A percentile compares a stretch with the other conserved stretches of the same genome.
These are phyloP conservation scores for Verbascum thapsus DNA, from an alignment of 257 asterid genomes.

Conservation along the genomic window DNA sequence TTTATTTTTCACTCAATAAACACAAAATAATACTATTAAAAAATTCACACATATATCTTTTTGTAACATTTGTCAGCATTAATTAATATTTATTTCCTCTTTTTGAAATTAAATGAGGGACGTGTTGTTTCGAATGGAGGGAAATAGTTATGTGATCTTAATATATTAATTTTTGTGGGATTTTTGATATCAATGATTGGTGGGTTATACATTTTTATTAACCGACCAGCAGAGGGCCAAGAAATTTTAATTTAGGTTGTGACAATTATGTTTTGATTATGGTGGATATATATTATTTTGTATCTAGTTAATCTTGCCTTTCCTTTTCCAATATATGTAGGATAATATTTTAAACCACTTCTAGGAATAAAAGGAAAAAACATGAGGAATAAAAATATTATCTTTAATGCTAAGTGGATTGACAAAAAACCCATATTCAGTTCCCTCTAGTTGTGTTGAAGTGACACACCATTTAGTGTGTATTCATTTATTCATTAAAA, in stretches of 20 bases:
- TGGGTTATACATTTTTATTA: conserved; percentile 40
- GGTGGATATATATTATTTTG: conserved; percentile 27
- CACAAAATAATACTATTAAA: conserved; percentile 2
- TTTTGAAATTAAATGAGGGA: conserved; percentile 26
- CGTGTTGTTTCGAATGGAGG: conserved; percentile 23
- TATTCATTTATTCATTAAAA: too few species aligned
- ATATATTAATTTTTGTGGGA: neutral
- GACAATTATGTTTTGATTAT: neutral
- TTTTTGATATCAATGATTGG: conserved; percentile 30
- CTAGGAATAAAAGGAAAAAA: conserved; percentile 15
- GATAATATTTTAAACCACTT: conserved; percentile 49
- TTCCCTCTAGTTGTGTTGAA: too few species aligned
- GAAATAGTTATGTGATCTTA: conserved; percentile 17
- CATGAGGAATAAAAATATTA: conserved; percentile 49
- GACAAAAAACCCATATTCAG: conserved; percentile 44
- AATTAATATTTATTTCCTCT: neutral
- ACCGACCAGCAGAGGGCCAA: conserved; percentile 51
- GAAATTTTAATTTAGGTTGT: too few species aligned
- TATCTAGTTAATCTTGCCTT: conserved; percentile 31
- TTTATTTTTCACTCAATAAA: too few species aligned
- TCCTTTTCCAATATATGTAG: conserved; percentile 3
- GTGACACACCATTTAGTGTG: conserved; percentile 47
- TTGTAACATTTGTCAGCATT: conserved; percentile 17
- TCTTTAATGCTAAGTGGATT: conserved; percentile 53
- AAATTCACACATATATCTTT: neutral